Conservation (phyloP, 495 filamentous ascomycete species). For the Penicillium coffeae region DNA sequence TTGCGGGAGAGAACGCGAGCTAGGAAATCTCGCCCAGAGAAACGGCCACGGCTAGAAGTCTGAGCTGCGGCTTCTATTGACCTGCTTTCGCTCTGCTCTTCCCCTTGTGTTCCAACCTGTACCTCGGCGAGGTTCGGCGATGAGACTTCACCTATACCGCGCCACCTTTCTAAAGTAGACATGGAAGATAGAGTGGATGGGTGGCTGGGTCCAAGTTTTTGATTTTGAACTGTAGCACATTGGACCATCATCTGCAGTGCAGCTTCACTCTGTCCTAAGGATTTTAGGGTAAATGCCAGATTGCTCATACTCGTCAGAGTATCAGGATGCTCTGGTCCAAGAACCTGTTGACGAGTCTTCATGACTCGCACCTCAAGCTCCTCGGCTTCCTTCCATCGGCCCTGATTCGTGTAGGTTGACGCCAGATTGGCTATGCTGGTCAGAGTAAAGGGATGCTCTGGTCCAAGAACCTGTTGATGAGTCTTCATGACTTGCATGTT, state of each 20-base stretch:
- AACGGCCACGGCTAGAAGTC: too few species aligned
- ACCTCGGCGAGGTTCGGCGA: too few species aligned
- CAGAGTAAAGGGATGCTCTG: background rate
- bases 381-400: background rate
- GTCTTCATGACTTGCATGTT: background rate
- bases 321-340: background rate
- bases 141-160: too few species aligned
- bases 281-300: background rate
- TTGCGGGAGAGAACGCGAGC: too few species aligned
- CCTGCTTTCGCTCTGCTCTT: too few species aligned
- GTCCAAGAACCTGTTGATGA: background rate
- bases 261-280: background rate
- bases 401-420: background rate
- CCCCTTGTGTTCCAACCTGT: too few species aligned
- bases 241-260: background rate
- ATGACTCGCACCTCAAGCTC: background rate
- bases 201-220: background rate
- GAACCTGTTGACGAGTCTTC: background rate
- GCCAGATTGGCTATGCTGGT: background rate
- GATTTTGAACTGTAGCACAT: background rate
- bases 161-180: too few species aligned
- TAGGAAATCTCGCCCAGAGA: too few species aligned
- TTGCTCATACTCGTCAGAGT: background rate
- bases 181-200: background rate
- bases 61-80: too few species aligned